phyloP scores from a whole-genome alignment of 345 rosid genomes.

The Arabidopsis arenosa region DNA sequence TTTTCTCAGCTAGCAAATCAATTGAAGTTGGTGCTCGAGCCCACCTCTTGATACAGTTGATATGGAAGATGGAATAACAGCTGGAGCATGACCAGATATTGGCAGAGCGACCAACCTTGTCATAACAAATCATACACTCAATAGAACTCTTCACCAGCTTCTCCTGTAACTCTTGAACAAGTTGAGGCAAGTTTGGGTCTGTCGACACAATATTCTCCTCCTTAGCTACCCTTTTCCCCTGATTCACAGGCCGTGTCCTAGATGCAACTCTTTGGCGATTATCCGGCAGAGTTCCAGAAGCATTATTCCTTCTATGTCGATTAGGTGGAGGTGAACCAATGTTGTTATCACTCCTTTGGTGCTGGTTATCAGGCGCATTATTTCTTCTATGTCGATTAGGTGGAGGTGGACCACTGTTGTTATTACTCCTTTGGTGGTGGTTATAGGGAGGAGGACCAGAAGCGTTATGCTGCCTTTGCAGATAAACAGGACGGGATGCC shows the following conservation, averaged over 20 bases:
- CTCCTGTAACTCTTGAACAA: constrained; percentile 91
- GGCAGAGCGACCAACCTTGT: constrained; percentile 81
- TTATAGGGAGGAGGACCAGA: constrained; percentile 13
- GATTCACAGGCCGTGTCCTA: constrained; percentile 48
- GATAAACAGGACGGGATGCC: constrained; percentile 22
- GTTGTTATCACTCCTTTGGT: constrained; percentile 30
- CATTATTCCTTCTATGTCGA: constrained; percentile 50
- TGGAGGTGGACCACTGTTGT: constrained; percentile 20
- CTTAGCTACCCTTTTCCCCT: constrained; percentile 49
- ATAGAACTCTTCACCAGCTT: constrained; percentile 71
- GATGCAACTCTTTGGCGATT: constrained; percentile 46
- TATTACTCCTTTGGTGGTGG: constrained; percentile 14
- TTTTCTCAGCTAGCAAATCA: constrained; percentile 79
- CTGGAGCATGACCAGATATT: constrained; percentile 93
- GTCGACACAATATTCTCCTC: constrained; percentile 41
- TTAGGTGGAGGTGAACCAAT: constrained; percentile 37
- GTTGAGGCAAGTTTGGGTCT: constrained; percentile 79
- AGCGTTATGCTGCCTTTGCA: constrained; percentile 19
- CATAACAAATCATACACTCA: constrained; percentile 98
- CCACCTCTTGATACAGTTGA: constrained; percentile 94
- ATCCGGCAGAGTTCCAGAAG: constrained; percentile 36
- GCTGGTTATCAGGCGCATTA: constrained; percentile 44
- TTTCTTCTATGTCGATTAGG: constrained; percentile 48
- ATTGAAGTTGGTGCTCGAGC: constrained; percentile 91
- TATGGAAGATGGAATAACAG: constrained; percentile 91